These are phyloP conservation scores for Tulasnella sp. DNA, from an alignment of 768 basidiomycete genomes.

Conservation along the genomic window DNA sequence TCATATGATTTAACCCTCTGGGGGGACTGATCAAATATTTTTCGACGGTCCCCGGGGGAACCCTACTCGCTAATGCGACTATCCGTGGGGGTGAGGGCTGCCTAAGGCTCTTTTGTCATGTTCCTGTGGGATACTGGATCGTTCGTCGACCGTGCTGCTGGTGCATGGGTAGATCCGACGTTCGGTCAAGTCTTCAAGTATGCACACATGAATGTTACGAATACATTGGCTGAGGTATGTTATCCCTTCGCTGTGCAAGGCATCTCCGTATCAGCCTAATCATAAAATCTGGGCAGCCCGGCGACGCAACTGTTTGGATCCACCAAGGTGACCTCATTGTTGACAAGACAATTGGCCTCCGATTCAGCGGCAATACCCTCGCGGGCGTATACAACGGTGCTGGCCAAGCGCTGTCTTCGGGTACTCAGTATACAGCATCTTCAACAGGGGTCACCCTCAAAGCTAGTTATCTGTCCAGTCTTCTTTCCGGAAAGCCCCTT, in stretches of 20 bases:
- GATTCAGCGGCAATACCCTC: slow-evolving; percentile 8
- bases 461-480: neutral
- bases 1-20: too few relatives aligned
- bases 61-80: too few relatives aligned
- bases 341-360: neutral
- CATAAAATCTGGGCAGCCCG: neutral
- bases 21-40: too few relatives aligned
- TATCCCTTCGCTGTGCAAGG: too few relatives aligned
- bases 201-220: neutral
- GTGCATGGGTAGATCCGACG: neutral
- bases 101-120: neutral
- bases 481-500: neutral
- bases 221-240: slow-evolving; percentile 6
- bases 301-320: slow-evolving; percentile 7
- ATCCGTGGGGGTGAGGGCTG: too few relatives aligned
- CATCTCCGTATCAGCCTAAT: neutral
- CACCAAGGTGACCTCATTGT: neutral
- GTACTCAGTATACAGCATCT: neutral
- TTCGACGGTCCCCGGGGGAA: too few relatives aligned
- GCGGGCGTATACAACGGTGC: neutral
- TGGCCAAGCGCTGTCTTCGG: neutral
- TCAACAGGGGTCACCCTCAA: slow-evolving; percentile 1
- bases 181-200: neutral
- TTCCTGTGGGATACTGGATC: neutral
- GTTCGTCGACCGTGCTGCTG: neutral